Base-by-base conservation (phyloP, 768 basidiomycete species). In the Phanerochaete sordida region DNA sequence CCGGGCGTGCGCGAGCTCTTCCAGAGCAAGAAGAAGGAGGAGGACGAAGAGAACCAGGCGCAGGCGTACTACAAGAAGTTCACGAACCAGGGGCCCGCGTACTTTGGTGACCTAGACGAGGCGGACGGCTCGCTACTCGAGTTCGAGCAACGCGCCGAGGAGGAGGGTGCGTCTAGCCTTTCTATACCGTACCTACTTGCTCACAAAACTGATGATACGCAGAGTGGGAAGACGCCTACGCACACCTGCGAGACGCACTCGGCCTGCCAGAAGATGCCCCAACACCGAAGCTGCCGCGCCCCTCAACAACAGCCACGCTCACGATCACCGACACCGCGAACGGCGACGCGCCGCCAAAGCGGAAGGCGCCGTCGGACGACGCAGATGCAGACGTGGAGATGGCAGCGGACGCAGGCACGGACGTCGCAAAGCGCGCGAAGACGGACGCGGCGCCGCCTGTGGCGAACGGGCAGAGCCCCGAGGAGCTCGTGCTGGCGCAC, bases 1-100 rank as follows among this genome's bases (percentile, higher is more conserved):
- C 96, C 96, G 0, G 95, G 96, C 39, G 93, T 98, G 12, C 87
- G 88, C 59, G 96, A 98, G 73, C 82, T 99, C n/a, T 98, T 98
- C 69, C 79, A 89, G 70, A 86, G 87, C 71, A 84, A 87, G 47
- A 90, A 93, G 74, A 83, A 86, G 66, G 91, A 95, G 53, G 92
- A 91, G 48, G 90, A 92, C 33, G 95, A 97, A 70, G 94, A 97
- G 73, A 92, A 86, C 63, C 84, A 84, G 62, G 83, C 86, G 0
- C 74, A 87, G 21, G 79, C 82, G 0, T 90, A 82, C 69, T 95
- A 93, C 74, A 91, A 91, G 74, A 93, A 91, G 72, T 98, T 95
- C 70, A 83, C 86, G 75, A 85, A 89, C 65, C 92, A 93, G 69
- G 91, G 90, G 0, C 91, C 91, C 0, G 81, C 83, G 0, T 98